Base-by-base conservation (phyloP, 441 rosid species). In the Eugenia klotzschiana region DNA sequence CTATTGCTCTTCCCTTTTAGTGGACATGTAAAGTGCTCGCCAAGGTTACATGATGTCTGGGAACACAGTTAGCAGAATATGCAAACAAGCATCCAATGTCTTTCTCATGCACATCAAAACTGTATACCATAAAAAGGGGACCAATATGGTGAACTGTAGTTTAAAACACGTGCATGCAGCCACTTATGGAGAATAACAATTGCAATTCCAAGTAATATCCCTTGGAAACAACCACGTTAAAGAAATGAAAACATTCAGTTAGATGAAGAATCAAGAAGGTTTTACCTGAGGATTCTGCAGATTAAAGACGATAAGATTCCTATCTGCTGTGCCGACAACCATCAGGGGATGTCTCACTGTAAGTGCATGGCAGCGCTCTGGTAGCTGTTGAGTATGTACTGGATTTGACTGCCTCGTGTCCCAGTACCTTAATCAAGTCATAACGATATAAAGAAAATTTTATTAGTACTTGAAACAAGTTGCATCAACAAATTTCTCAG, bases 301-400 rank as follows among this genome's bases (percentile, higher is more conserved):
- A 87, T 97, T 94, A 87, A 87, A 95, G 86, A 95, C 93, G 72
- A 94, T 85, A 57, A 94, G 88, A 87, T 97, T 94, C 90, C 99
- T 92, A 82, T 97, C 99, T 6, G 98, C 98, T 83, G 99, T 95
- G 79, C 94, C 98, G 74, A 95, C 98, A 87, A 97, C 98, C 99
- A 97, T 92, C 86, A 97, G 88, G 53, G 98, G 98, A 87, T 97
- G 86, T 82, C 90, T 94, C 81, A 95, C 98, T 4, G 98, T 83
- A 79, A 95, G 88, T 16, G 98, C 87, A 91, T 92, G 93, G 85
- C 98, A 95, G 83, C 98, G 95, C 41, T 96, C 99, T 64, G 98
- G 98, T 85, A 97, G 99, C 84, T 88, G 97, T 86, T 97, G 99
- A 57, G 95, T 93, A 87, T 95, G 98, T 69, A 91, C 98, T 40